Base-by-base conservation (phyloP, 768 basidiomycete genomes). In the Psilocybe azurescens region DNA sequence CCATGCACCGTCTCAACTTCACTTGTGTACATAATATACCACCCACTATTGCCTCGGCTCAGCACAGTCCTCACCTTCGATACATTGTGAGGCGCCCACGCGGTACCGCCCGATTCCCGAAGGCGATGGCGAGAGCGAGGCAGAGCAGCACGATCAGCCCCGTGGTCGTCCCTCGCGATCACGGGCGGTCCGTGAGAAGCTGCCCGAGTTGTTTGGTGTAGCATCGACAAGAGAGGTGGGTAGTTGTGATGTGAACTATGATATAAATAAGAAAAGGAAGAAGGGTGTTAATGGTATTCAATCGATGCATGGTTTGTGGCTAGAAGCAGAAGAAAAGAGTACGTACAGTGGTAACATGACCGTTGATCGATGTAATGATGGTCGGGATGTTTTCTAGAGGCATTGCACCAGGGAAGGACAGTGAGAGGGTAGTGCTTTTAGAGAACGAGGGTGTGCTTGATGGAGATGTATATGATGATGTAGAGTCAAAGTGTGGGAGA, bases 91-190 rank as follows among this genome's bases (percentile, higher is more conserved):
- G n/a, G n/a, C n/a, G n/a, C n/a, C n/a, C n/a, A n/a, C n/a, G n/a
- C n/a, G n/a, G n/a, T n/a, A n/a, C n/a, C n/a, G n/a, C n/a, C 54
- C 76, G 73, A 54, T 74, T 74, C 18, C 66, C 72, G 61, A 83
- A 83, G 2, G 81, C 63, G 11, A 72, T 64, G 18, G 72, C 73
- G 14, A 83, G 73, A 39, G 67, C 49, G 3, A 78, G 24, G 50
- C 81, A 71, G 13, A 83, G 53, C 33, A 83, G 48, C 7, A 74
- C 69, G 16, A 78, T 74, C 8, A 69, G 75, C 2, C 75, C 81
- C 4, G 75, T 73, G 32, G 80, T 78, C 4, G 77, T 70, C 3
- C 80, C 81, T 3, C n/a, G 77, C 81, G 36, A 83, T 82, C 44
- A 79, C 71, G 46, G n/a, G 77, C 75, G 0, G 76, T 79, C 18